Base-by-base conservation (phyloP, 331 rosid genomes). In the Arachis monticola region DNA sequence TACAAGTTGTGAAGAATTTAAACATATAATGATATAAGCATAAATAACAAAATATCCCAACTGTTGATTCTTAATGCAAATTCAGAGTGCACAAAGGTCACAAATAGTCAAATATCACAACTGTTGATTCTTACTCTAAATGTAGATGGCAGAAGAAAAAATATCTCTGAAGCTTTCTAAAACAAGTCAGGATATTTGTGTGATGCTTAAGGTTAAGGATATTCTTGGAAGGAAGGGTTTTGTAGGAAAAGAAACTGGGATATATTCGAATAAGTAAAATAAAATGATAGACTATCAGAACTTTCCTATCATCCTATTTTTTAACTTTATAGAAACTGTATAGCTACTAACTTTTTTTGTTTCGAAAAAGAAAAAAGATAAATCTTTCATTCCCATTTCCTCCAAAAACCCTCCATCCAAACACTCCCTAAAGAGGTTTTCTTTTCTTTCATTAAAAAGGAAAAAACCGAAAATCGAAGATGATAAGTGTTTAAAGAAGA, bases 1-100 rank as follows among this genome's bases (percentile, higher is more conserved):
- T 60, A 64, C 41, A 40, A 52, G 59, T 58, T 60, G 60, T 72
- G 67, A 60, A 52, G 51, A 10, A 2, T 69, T 69, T 51, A 38
- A 60, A 60, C 51, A 64, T 4, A 50, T 60, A 35, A 35, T 2
- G 40, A 35, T 4, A 35, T 35, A 35, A 35, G 40, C 40, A 35
- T 35, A 2, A 35, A 35, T 35, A 35, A 35, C 40, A 35, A 35
- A 35, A 35, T 35, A 35, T 35, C 40, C 3, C 40, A 35, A 35
- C 40, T 35, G 4, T 35, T 35, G 40, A 35, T 35, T 35, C 40
- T 35, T 35, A 35, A 35, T 35, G 40, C 4, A 35, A 35, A 4
- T 35, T 35, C 40, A 35, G 3, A 35, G 4, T 2, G 40, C 3
- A 35, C 4, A 35, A 35, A 35, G 40, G 40, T 35, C 4, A 35